Evolutionary conservation across 805 yeast genomes (phyloP).

Genomic region (Ogataea neopini): DNA sequence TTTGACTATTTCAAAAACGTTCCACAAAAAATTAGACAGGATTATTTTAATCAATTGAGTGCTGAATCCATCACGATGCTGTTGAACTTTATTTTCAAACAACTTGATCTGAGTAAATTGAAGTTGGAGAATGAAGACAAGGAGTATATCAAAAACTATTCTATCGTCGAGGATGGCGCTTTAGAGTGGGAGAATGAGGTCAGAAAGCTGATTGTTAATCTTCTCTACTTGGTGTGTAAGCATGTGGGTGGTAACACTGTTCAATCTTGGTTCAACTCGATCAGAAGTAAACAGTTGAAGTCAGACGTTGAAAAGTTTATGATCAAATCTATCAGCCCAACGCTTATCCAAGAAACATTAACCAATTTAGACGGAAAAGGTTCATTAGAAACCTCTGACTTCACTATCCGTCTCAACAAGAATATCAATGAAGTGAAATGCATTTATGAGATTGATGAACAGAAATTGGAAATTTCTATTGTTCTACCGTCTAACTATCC

Average conservation of each 20-base stretch:
- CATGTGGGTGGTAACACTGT: constrained; percentile 60
- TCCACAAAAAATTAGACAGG: constrained; percentile 61
- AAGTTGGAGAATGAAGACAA: constrained; percentile 26
- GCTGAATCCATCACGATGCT: constrained; percentile 50
- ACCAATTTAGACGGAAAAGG: constrained; percentile 31
- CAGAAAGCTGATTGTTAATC: constrained; percentile 45
- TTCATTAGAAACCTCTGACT: constrained; percentile 40
- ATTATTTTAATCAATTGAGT: constrained; percentile 59
- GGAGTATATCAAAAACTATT: constrained; percentile 30
- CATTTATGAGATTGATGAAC: constrained; percentile 80
- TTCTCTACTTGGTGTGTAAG: constrained; percentile 51
- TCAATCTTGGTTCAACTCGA: constrained; percentile 68
- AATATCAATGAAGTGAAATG: constrained; percentile 69
- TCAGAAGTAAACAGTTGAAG: constrained; percentile 68
- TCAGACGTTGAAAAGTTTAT: constrained; percentile 63
- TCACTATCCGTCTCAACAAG: constrained; percentile 62
- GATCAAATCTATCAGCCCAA: constrained; percentile 60
- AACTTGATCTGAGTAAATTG: constrained; percentile 42
- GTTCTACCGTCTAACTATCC: constrained; percentile 78
- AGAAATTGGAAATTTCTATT: constrained; percentile 76
- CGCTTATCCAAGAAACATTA: constrained; percentile 59
- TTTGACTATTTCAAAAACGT: constrained; percentile 63
- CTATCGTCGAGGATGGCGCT: constrained; percentile 18
- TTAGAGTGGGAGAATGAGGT: constrained; percentile 35
- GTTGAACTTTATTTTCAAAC: constrained; percentile 54